Evolutionary conservation across 768 basidiomycete species (phyloP).

Genomic region (Hydnum rufescens): DNA sequence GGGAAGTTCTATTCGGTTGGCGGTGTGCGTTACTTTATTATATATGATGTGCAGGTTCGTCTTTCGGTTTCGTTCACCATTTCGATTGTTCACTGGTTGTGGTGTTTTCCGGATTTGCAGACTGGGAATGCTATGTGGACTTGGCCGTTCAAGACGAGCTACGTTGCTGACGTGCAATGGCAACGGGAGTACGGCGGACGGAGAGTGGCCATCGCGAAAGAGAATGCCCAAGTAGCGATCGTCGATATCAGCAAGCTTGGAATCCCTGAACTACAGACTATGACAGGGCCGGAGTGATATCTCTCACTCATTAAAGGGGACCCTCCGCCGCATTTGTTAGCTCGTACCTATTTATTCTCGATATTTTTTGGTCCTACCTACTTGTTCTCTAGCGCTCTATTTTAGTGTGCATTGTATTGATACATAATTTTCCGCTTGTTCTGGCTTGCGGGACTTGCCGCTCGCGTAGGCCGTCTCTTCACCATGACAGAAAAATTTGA

Average conservation of each 20-base stretch:
- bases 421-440: no score
- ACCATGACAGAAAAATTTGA: slow-evolving; percentile 30
- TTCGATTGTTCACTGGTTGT: neutral
- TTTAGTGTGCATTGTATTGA: no score
- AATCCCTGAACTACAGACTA: no score
- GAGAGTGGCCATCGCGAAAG: neutral
- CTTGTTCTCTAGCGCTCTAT: no score
- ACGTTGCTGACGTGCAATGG: neutral
- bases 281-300: no score
- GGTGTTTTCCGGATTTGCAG: neutral
- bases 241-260: neutral
- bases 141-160: neutral
- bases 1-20: neutral
- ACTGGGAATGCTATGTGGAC: neutral
- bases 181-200: neutral
- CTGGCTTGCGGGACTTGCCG: no score
- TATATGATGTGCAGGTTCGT: neutral
- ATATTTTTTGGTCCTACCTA: no score
- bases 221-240: neutral
- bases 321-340: no score
- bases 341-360: no score
- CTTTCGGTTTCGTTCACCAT: neutral
- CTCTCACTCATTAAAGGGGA: no score
- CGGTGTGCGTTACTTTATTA: neutral
- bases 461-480: no score